These are phyloP conservation scores for Rhodomyrtus tomentosa DNA, from an alignment of 345 rosid genomes.

Conservation along the genomic window DNA sequence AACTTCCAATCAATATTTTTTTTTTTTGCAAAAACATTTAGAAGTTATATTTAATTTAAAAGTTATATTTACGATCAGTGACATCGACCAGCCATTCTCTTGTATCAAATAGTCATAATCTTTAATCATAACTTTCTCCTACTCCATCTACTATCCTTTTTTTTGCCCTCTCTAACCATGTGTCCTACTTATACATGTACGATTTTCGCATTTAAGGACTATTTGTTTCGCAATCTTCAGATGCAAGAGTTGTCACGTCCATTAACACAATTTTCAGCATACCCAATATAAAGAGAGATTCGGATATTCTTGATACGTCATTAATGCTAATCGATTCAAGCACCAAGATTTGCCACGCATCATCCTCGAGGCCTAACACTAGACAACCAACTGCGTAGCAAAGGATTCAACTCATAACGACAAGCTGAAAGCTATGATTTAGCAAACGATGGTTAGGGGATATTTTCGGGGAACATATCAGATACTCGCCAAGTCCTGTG, in stretches of 20 bases:
- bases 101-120: background rate
- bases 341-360: rapidly evolving
- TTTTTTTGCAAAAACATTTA: too few relatives aligned
- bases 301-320: too few relatives aligned
- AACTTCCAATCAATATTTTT: background rate
- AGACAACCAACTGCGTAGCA: rapidly evolving
- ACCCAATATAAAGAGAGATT: too few relatives aligned
- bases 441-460: rapidly evolving
- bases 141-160: background rate
- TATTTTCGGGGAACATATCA: rapidly evolving
- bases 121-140: background rate
- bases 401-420: rapidly evolving
- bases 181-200: background rate
- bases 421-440: background rate
- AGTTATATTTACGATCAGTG: background rate
- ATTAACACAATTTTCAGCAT: too few relatives aligned
- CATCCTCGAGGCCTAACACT: background rate
- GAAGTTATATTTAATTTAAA: background rate
- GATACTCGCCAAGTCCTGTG: background rate
- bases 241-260: too few relatives aligned
- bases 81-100: background rate
- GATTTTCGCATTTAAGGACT: background rate
- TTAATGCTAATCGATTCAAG: too few relatives aligned
- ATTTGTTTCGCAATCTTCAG: background rate
- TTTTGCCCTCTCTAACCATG: background rate